phyloP scores from a whole-genome alignment of 208 protist genomes.

The Leishmania major region DNA sequence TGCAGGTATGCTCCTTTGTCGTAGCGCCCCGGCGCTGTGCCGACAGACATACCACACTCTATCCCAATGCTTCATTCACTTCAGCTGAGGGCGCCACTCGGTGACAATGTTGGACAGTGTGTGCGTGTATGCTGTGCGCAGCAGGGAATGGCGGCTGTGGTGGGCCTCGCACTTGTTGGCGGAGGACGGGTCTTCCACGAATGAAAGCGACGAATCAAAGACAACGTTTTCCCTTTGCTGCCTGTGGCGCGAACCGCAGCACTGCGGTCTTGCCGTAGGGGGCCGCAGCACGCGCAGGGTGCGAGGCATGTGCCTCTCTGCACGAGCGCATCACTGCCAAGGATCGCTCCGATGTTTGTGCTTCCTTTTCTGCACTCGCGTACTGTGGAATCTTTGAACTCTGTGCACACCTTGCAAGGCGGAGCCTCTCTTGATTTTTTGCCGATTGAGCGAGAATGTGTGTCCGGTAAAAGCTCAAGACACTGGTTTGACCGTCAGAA shows the following conservation, averaged over 20 bases:
- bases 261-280: background rate
- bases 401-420: background rate
- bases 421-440: slow-evolving; percentile 2
- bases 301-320: background rate
- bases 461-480: too few relatives aligned
- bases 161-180: background rate
- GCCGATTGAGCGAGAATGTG: background rate
- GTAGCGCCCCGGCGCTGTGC: slow-evolving; percentile 18
- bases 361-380: too few relatives aligned
- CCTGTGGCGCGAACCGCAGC: background rate
- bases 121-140: background rate
- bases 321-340: too few relatives aligned
- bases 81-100: slow-evolving; percentile 6
- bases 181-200: background rate
- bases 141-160: background rate
- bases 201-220: background rate
- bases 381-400: too few relatives aligned
- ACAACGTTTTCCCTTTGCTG: too few relatives aligned
- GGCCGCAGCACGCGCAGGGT: background rate
- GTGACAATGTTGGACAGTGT: background rate
- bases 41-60: slow-evolving; percentile 24
- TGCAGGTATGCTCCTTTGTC: slow-evolving; percentile 40
- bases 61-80: slow-evolving; percentile 35
- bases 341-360: too few relatives aligned
- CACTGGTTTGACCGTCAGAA: too few relatives aligned